A percentile compares a stretch with the other conserved stretches of the same genome.
Conservation (phyloP, 768 basidiomycete species). For the Leccinum variicolor region DNA sequence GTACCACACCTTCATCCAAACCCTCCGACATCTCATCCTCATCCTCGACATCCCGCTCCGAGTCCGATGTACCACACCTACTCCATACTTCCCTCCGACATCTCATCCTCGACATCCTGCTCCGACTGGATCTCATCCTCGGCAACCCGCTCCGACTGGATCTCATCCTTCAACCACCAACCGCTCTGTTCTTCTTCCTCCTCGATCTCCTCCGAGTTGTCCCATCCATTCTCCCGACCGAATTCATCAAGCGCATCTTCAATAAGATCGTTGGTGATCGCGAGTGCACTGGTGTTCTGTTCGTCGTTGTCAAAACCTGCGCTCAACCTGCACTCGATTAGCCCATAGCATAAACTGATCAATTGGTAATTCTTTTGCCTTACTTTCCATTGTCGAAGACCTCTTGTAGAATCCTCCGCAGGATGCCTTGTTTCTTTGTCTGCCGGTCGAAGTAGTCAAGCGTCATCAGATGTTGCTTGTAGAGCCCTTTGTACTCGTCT, state of each 20-base stretch:
- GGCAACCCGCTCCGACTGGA: too few relatives aligned
- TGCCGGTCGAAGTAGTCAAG: not conserved
- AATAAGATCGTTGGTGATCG: not conserved
- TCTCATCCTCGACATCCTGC: too few relatives aligned
- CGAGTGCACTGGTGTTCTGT: not conserved
- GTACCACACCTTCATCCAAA: too few relatives aligned
- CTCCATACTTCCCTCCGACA: too few relatives aligned
- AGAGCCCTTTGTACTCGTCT: not conserved
- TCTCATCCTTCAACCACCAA: not conserved
- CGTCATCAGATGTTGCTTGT: not conserved
- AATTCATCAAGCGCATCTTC: not conserved
- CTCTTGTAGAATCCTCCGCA: not conserved
- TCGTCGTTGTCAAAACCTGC: not conserved
- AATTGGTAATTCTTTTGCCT: too few relatives aligned
- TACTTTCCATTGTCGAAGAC: not conserved
- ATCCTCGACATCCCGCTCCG: too few relatives aligned
- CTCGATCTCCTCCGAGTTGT: not conserved
- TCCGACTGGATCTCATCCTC: too few relatives aligned
- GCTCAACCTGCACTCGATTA: not conserved
- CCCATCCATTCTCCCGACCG: not conserved
- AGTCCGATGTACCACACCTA: too few relatives aligned
- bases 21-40: too few relatives aligned
- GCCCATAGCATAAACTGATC: not conserved
- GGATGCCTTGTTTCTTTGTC: not conserved
- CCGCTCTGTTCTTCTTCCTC: not conserved